Conservation (phyloP, 2,329 filamentous ascomycete species). For the Fusarium solani-melongenae region DNA sequence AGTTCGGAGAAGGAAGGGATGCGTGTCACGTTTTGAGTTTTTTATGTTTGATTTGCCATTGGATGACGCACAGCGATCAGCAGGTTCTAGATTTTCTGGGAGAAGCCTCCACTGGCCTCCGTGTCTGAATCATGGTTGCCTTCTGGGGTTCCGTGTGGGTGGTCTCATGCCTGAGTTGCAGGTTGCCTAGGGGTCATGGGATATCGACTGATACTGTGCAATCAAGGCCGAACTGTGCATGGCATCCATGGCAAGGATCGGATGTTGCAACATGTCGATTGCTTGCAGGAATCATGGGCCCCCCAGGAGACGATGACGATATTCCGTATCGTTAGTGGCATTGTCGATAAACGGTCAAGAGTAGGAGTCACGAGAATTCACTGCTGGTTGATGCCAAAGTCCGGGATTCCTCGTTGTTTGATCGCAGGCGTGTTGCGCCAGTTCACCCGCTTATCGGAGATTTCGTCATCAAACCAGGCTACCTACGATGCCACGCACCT, state of each 20-base stretch:
- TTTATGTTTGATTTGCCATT: neutral
- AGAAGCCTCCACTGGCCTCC: slow-evolving; percentile 1
- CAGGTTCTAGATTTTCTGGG: slow-evolving; percentile 10
- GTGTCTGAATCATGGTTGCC: neutral
- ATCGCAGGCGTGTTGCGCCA: neutral
- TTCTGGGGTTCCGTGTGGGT: slow-evolving; percentile 7
- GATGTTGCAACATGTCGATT: neutral
- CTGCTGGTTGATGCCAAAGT: neutral
- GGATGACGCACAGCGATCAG: slow-evolving; percentile 8
- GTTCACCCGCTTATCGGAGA: slow-evolving; percentile 42
- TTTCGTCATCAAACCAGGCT: slow-evolving; percentile 38
- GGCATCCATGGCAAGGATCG: neutral
- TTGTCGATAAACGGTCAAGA: neutral
- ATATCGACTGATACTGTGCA: neutral
- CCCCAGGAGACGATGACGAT: neutral
- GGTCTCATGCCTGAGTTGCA: slow-evolving; percentile 2
- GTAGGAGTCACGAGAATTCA: neutral
- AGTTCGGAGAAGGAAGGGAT: neutral
- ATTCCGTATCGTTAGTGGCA: neutral
- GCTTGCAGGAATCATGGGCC: neutral
- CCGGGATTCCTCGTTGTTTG: neutral
- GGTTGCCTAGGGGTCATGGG: neutral
- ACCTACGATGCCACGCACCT: slow-evolving; percentile 12
- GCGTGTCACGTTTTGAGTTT: slow-evolving; percentile 1
- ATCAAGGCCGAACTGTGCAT: neutral